Evolutionary conservation across 129 eudicot genomes (phyloP).

Genomic region (Apium graveolens): DNA sequence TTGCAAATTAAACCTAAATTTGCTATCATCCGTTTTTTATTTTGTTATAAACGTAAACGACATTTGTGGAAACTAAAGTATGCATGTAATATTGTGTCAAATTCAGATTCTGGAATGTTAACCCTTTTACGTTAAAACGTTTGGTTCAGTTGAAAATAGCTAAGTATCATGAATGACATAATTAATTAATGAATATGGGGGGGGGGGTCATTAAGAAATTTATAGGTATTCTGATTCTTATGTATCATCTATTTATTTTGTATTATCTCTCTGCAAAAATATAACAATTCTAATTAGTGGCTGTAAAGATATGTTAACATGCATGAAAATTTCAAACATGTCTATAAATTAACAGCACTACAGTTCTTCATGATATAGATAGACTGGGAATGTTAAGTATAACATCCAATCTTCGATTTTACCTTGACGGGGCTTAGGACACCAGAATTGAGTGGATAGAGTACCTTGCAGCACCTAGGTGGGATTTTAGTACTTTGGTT

Average conservation of each 20-base stretch:
- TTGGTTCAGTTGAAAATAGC: neutral
- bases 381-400: neutral
- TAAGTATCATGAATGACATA: neutral
- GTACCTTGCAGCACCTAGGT: too few species aligned
- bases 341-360: too few species aligned
- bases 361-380: neutral
- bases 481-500: too few species aligned
- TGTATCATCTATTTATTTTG: too few species aligned
- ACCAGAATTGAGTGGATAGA: neutral
- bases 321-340: neutral
- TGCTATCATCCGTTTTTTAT: neutral
- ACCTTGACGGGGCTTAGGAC: neutral
- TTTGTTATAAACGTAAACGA: neutral
- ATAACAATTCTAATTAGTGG: too few species aligned
- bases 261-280: neutral
- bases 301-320: neutral
- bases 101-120: neutral
- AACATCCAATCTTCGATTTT: neutral
- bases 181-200: neutral
- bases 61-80: neutral
- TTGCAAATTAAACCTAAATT: neutral
- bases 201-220: neutral
- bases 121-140: neutral
- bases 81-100: neutral
- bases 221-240: neutral